Percentiles rank a stretch among this genome's conserved stretches.
These are phyloP conservation scores for Syncephalastrum sp. DNA, from an alignment of 371 early-diverging fungal species.

Conservation along the genomic window DNA sequence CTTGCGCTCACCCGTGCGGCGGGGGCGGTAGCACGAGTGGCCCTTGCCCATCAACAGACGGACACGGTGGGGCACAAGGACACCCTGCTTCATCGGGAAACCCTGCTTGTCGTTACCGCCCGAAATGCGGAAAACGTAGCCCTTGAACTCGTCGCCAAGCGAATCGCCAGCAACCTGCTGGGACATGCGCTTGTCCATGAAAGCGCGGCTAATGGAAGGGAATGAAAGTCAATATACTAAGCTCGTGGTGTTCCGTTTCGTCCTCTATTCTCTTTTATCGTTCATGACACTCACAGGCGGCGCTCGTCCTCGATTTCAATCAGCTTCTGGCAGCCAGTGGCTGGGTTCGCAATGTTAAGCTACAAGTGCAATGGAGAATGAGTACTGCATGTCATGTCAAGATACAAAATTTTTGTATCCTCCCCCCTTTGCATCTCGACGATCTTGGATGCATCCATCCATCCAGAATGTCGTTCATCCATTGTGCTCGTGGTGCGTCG, in stretches of 20 bases:
- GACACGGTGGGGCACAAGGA: constrained; percentile 93
- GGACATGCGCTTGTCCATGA: constrained; percentile 98
- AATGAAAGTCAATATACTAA: neutral
- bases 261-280: constrained; percentile 30
- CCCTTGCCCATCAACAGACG: constrained; percentile 95
- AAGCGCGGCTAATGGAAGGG: constrained; percentile 72
- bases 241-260: neutral
- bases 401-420: too few species aligned
- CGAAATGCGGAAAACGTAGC: constrained; percentile 98
- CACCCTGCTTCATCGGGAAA: constrained; percentile 98
- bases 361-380: constrained; percentile 25
- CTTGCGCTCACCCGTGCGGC: constrained; percentile 98
- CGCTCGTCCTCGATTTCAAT: constrained; percentile 98
- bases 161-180: constrained; percentile 96
- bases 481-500: too few species aligned
- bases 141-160: constrained; percentile 99
- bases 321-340: constrained; percentile 98
- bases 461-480: too few species aligned
- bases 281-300: constrained; percentile 70
- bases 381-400: too few species aligned
- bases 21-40: constrained; percentile 99
- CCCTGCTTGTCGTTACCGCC: constrained; percentile 99
- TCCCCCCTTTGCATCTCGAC: too few species aligned
- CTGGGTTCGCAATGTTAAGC: constrained; percentile 99
- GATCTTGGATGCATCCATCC: too few species aligned